Evolutionary conservation across 2,329 filamentous ascomycete species (phyloP), one percentile per base, ranked within the genome.

Genomic region (Hortaea werneckii): DNA sequence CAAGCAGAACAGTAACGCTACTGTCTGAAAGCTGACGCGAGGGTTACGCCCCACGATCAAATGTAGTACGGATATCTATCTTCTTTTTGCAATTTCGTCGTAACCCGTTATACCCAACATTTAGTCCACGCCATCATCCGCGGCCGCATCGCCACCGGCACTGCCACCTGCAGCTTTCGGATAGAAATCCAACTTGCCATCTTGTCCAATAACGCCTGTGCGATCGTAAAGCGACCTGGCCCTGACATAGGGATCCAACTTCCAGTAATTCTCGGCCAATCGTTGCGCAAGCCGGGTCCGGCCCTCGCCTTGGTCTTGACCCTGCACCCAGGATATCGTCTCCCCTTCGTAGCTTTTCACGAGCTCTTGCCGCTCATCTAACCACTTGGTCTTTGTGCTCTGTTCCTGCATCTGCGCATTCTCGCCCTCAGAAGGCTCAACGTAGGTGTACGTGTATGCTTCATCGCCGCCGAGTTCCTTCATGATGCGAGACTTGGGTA

Each of bases 391-490:
- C n/a, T 35, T 35, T 35, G 32, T n/a, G 32, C 9, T 9, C 8
- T 9, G 32, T 9, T 9, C 8, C 8, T 9, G 8, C 78, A 94
- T 84, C 47, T 66, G 67, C 43, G 78, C 77, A 63, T 96, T 92
- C 67, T 98, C 92, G 29, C 79, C 83, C 0, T 75, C 62, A 1
- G 75, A 59, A 0, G 89, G 86, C 65, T 96, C 89, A 26, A 82
- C 67, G 60, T 94, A 98, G 52, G 77, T 69, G 67, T 95, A 96
- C 41, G 78, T 72, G 81, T 85, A 96, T 52, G 88, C 74, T 55
- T 95, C 88, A 5, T 84, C 78, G 40, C 92, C 92, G 20, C 88
- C 90, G 3, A 95, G 75, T 51, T 95, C 89, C 58, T 83, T 85
- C 48, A 83, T 77, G 53, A 96, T 85, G 41, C 82, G 80, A 40